Evolutionary conservation across 2,329 filamentous ascomycete species (phyloP).

Genomic region (Penicillium sp.): DNA sequence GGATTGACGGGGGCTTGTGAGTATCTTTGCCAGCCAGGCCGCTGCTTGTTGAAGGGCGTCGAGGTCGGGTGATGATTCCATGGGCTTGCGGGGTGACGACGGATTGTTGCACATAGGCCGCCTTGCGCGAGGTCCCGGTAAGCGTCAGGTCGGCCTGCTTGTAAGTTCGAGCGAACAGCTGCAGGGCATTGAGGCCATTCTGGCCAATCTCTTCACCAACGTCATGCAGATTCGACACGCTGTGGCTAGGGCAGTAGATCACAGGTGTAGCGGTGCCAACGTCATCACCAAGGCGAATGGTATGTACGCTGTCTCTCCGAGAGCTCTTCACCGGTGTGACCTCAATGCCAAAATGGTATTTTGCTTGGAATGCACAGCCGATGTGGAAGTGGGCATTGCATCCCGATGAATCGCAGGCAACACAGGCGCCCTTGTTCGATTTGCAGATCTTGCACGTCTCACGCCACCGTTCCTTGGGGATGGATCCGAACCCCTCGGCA

Average conservation of each 20-base stretch:
- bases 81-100: constrained; percentile 32
- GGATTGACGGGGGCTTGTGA: constrained; percentile 17
- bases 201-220: constrained; percentile 73
- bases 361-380: constrained; percentile 79
- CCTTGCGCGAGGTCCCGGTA: constrained; percentile 89
- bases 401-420: constrained; percentile 64
- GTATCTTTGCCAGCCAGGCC: constrained; percentile 28
- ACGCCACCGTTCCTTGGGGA: constrained; percentile 67
- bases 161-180: constrained; percentile 81
- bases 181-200: constrained; percentile 70
- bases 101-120: constrained; percentile 59
- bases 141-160: constrained; percentile 90
- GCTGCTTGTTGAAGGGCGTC: constrained; percentile 56
- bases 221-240: constrained; percentile 69
- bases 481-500: constrained; percentile 83
- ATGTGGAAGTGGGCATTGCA: constrained; percentile 66
- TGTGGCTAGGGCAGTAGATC: constrained; percentile 88
- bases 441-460: constrained; percentile 83
- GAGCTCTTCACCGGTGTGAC: constrained; percentile 85
- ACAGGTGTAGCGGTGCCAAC: constrained; percentile 77
- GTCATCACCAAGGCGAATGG: constrained; percentile 75
- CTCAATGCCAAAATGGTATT: constrained; percentile 83
- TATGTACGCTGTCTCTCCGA: constrained; percentile 71
- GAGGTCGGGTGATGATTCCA: constrained; percentile 38
- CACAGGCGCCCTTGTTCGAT: constrained; percentile 67